phyloP scores from a whole-genome alignment of 208 protist genomes.

The Crithidia fasciculata region DNA sequence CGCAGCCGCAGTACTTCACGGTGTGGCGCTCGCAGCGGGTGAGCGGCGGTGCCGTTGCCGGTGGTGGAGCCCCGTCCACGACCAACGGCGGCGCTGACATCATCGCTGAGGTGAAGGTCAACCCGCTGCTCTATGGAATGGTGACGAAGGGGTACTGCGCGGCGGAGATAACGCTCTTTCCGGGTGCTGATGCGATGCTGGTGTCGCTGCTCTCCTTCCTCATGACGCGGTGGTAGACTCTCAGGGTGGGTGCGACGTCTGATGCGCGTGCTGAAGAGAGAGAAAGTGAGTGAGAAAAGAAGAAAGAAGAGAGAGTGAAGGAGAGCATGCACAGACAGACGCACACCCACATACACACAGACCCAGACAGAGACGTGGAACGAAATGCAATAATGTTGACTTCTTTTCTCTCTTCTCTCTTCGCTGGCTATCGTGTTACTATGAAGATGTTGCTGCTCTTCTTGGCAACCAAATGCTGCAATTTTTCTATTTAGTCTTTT shows the following conservation, averaged over 20 bases:
- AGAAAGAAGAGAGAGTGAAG: background rate
- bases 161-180: conserved; percentile 56
- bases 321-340: background rate
- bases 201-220: conserved; percentile 65
- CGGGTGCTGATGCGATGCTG: conserved; percentile 73
- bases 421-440: no score
- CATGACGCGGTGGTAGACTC: conserved; percentile 57
- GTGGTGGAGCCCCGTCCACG: conserved; percentile 22
- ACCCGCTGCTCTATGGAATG: conserved; percentile 24
- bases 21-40: conserved; percentile 52
- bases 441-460: no score
- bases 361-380: no score
- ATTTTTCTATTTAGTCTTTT: no score
- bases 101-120: conserved; percentile 60
- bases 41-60: conserved; percentile 36
- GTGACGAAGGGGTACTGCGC: conserved; percentile 46
- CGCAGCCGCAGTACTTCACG: conserved; percentile 38
- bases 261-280: no score
- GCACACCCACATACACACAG: no score
- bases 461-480: no score
- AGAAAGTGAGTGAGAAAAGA: background rate
- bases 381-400: no score
- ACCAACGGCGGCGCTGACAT: conserved; percentile 68
- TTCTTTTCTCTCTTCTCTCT: no score
- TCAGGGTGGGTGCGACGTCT: background rate